These are phyloP conservation scores for Heritiera littoralis DNA, from an alignment of 345 rosid species.

Conservation along the genomic window DNA sequence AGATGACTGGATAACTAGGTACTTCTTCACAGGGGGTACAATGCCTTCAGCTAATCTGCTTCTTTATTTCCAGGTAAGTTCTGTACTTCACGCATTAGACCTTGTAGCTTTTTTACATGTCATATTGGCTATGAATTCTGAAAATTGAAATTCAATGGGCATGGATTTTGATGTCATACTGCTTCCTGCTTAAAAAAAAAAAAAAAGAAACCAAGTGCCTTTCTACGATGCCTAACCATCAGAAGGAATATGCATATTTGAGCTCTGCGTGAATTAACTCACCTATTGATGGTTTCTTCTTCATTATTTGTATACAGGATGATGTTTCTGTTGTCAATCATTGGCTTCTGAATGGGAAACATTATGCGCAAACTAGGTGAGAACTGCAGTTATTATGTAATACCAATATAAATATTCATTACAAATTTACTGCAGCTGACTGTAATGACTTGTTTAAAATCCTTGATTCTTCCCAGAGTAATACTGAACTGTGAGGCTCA, in stretches of 20 bases:
- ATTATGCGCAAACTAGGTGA: conserved; percentile 81
- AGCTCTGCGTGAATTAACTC: neutral
- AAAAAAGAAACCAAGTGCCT: neutral
- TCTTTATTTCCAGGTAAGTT: conserved; percentile 80
- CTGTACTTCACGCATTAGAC: no score
- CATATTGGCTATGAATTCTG: neutral
- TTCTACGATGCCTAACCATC: neutral
- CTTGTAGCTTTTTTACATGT: neutral
- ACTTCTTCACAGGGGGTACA: conserved; percentile 91
- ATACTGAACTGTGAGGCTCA: neutral
- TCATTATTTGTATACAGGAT: conserved; percentile 44
- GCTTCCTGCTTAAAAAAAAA: neutral
- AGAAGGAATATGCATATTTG: neutral
- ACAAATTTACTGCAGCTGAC: conserved; percentile 15
- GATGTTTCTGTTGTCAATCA: conserved; percentile 69
- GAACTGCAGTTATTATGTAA: neutral
- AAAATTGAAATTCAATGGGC: neutral
- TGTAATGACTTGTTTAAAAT: neutral
- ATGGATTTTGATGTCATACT: neutral
- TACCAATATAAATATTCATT: neutral
- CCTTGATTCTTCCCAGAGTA: neutral
- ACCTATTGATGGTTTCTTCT: neutral
- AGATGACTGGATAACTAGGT: conserved; percentile 88
- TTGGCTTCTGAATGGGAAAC: conserved; percentile 87
- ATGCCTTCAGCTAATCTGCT: conserved; percentile 90